These are phyloP conservation scores for Thelonectria olida DNA, from an alignment of 2,329 filamentous ascomycete genomes.

Conservation along the genomic window DNA sequence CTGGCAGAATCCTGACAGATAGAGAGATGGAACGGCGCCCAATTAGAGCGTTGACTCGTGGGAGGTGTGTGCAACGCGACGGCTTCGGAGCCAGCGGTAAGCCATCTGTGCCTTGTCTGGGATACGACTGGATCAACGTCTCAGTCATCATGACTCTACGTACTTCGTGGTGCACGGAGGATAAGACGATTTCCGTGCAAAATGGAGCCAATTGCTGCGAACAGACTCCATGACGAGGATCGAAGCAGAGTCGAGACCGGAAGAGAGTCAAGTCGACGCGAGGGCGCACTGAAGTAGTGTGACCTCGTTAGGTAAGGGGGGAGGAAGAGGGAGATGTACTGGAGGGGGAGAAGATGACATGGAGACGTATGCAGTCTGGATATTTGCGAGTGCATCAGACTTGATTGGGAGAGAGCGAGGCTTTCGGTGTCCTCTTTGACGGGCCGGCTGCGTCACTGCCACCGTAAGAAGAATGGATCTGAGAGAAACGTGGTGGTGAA, in stretches of 20 bases:
- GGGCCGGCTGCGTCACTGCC: slow-evolving; percentile 10
- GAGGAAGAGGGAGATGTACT: background rate
- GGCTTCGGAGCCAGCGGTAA: slow-evolving; percentile 9
- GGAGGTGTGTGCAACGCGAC: slow-evolving; percentile 6
- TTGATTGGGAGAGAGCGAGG: slow-evolving; percentile 6
- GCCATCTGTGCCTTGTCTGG: slow-evolving; percentile 12
- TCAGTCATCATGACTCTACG: slow-evolving; percentile 28
- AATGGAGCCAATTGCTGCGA: slow-evolving; percentile 11
- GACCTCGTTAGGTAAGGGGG: background rate
- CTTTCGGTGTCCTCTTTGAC: background rate
- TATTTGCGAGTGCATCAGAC: background rate
- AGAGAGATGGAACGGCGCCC: background rate
- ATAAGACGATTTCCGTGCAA: slow-evolving; percentile 19
- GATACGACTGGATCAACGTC: slow-evolving; percentile 28
- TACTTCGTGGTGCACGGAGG: slow-evolving; percentile 38
- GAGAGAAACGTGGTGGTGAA: slow-evolving; percentile 9
- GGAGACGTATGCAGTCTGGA: slow-evolving; percentile 1
- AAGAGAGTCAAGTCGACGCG: slow-evolving; percentile 5
- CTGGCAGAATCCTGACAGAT: background rate
- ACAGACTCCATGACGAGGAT: slow-evolving; percentile 8
- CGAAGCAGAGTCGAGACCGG: slow-evolving; percentile 26
- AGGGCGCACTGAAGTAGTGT: slow-evolving; percentile 1
- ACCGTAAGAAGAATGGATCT: slow-evolving; percentile 11
- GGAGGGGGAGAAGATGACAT: slow-evolving; percentile 1
- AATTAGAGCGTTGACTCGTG: slow-evolving; percentile 12